Conservation (phyloP, 169 alveolate genomes). For the Cryptosporidium andersoni region DNA sequence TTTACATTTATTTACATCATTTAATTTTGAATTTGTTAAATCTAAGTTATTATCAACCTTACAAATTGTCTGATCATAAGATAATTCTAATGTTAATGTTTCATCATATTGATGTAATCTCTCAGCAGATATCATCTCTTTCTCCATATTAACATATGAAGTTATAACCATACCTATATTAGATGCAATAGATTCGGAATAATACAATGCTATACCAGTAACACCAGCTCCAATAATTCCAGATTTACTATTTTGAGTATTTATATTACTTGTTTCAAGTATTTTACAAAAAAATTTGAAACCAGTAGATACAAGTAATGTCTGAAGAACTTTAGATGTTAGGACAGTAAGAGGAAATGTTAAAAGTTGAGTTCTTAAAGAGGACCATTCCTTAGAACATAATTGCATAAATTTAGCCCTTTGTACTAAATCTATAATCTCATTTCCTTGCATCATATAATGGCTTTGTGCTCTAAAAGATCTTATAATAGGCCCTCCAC, state of each 20-base stretch:
- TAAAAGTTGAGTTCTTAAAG: conserved; percentile 75
- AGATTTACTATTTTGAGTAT: conserved; percentile 3
- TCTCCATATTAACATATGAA: conserved; percentile 72
- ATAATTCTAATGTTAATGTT: conserved; percentile 5
- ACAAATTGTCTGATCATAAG: not conserved
- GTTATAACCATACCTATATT: conserved; percentile 71
- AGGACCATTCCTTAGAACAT: conserved; percentile 73
- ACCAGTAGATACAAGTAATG: conserved; percentile 3
- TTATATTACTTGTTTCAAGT: not conserved
- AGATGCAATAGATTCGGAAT: conserved; percentile 74
- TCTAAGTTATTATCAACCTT: not conserved
- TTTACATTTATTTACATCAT: not conserved
- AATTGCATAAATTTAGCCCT: conserved; percentile 63
- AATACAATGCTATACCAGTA: conserved; percentile 74
- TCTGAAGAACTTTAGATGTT: conserved; percentile 25
- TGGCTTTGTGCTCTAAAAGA: conserved; percentile 56
- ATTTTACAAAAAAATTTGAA: not conserved
- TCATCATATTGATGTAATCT: conserved; percentile 67
- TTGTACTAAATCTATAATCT: conserved; percentile 54
- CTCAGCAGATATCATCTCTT: conserved; percentile 76
- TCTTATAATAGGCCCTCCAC: conserved; percentile 66
- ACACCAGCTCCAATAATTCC: conserved; percentile 68
- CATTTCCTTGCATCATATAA: conserved; percentile 62
- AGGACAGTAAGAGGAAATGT: conserved; percentile 73
- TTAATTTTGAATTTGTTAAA: not conserved